Percentiles rank a stretch among this genome's conserved stretches.
phyloP scores from a whole-genome alignment of 23 red algal species.

The Gracilaria vermiculophylla region DNA sequence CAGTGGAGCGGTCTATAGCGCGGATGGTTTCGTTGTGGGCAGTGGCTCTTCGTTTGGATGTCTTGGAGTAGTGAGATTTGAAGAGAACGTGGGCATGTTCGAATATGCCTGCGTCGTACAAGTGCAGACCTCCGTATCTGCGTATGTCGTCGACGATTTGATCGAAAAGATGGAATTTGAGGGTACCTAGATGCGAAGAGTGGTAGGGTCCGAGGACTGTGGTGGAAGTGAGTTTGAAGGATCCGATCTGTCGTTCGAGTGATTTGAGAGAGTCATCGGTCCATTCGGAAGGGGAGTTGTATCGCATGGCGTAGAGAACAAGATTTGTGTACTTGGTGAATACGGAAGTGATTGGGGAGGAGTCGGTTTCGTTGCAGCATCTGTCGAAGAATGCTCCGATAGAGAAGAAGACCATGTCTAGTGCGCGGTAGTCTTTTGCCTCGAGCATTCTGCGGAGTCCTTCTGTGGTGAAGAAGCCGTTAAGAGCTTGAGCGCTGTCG shows the following conservation, averaged over 20 bases:
- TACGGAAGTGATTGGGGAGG: neutral
- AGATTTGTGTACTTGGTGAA: neutral
- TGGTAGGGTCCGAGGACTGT: neutral
- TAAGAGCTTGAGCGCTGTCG: neutral
- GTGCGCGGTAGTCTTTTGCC: constrained; percentile 24
- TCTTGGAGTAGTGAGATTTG: neutral
- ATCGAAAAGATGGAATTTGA: neutral
- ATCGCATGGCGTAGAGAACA: neutral
- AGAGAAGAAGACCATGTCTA: constrained; percentile 49
- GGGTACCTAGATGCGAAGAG: neutral
- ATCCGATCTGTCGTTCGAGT: neutral
- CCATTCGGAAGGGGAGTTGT: neutral
- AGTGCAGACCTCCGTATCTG: neutral
- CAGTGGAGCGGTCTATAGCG: too few relatives aligned
- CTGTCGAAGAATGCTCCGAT: neutral
- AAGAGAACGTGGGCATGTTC: neutral
- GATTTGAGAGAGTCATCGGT: neutral
- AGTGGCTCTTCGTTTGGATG: neutral
- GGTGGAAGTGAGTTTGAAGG: neutral
- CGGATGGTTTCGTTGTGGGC: neutral
- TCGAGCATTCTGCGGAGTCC: constrained; percentile 29
- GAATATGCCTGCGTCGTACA: neutral
- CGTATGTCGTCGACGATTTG: neutral
- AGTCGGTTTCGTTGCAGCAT: constrained; percentile 10
- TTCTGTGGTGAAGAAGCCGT: neutral